Base-by-base conservation (phyloP, 495 filamentous ascomycete genomes). In the Astrocystis sublimbata region DNA sequence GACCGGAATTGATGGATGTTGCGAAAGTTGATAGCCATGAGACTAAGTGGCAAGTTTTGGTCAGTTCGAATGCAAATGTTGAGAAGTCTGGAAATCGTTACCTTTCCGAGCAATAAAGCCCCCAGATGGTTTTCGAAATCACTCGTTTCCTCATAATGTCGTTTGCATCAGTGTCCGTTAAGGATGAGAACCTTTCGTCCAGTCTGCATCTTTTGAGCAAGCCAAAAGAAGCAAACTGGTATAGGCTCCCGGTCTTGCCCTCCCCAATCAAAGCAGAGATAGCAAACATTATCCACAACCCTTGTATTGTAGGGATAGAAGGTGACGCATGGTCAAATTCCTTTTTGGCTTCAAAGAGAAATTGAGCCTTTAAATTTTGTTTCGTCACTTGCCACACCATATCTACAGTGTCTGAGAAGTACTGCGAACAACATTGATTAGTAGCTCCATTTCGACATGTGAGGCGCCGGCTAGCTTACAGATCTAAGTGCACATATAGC, bases 401-500 rank as follows among this genome's bases (percentile, higher is more conserved):
- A 28, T 64, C 61, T 12, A 57, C 43, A 2, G 26, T 63, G 4
- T 67, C 65, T 7, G 62, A 67, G 9, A 52, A 36, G 49, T 67
- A 59, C 56, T 43, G 13, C 0, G 0, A 31, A 4, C 15, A 6
- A 3, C 4, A 35, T 60, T n/a, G n/a, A n/a, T n/a, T 4, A 41
- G 35, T 40, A 19, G 38, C 15, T 42, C 10, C 28, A 21, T 0
- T 13, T 21, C 3, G 4, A 6, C 35, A 35, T 33, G 21, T 1
- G 19, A 15, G 26, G 26, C 2, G 5, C 23, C 24, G 17, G 69
- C 75, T 66, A 23, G 69, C 75, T 66, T 54, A 78, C 74, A 60
- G 77, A 70, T 65, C 75, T 73, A 13, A 69, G 62, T 8, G 81
- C 77, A 51, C 83, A 73, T 53, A 85, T 52, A 13, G 81, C 78